These are phyloP conservation scores for Vaucheria bursata DNA, from an alignment of 352 stramenopile genomes.

Conservation along the genomic window DNA sequence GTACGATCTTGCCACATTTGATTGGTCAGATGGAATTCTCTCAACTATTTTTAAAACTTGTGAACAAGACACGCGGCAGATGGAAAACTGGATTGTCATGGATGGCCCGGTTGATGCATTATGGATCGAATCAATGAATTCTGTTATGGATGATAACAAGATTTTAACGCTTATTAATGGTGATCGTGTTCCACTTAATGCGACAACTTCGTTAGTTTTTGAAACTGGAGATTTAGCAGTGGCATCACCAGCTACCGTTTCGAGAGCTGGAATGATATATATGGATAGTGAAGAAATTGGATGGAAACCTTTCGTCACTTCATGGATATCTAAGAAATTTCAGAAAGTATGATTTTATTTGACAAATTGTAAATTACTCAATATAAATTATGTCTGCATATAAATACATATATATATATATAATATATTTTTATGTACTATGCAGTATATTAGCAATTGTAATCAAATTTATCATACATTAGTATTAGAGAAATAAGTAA, in stretches of 20 bases:
- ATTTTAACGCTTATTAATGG: slow-evolving; percentile 86
- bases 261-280: slow-evolving; percentile 91
- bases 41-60: slow-evolving; percentile 81
- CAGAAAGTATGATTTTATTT: not conserved
- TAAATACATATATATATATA: no score
- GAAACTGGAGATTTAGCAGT: slow-evolving; percentile 86
- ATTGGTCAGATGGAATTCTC: slow-evolving; percentile 89
- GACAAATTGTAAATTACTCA: not conserved
- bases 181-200: slow-evolving; percentile 81
- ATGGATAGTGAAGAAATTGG: slow-evolving; percentile 93
- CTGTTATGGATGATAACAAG: slow-evolving; percentile 93
- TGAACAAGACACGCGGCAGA: slow-evolving; percentile 62
- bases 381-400: not conserved
- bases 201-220: slow-evolving; percentile 82
- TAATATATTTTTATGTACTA: no score
- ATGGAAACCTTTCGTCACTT: slow-evolving; percentile 86
- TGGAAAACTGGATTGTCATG: slow-evolving; percentile 80
- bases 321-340: slow-evolving; percentile 67
- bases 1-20: slow-evolving; percentile 85
- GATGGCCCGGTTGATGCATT: slow-evolving; percentile 90
- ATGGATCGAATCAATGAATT: slow-evolving; percentile 96
- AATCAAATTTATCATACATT: no score
- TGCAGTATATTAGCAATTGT: no score
- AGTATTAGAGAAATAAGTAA: no score
- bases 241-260: slow-evolving; percentile 90